phyloP scores from a whole-genome alignment of 202 grass and related monocot species.

The Carex arenaria region DNA sequence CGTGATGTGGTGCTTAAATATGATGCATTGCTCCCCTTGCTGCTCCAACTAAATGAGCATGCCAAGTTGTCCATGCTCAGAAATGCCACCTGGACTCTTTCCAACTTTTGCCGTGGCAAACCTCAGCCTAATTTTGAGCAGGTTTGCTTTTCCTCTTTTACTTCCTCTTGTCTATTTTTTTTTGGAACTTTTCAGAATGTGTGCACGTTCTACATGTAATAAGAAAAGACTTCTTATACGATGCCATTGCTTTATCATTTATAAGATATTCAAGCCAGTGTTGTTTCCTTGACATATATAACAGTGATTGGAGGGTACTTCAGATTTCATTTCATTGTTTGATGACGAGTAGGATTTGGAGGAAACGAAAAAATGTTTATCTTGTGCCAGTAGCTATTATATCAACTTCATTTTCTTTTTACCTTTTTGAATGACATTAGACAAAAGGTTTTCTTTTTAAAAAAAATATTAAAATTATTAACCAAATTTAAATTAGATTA shows the following conservation, averaged over 20 bases:
- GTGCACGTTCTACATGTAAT: neutral
- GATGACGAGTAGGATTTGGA: neutral
- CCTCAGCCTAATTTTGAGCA: constrained; percentile 88
- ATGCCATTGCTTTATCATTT: neutral
- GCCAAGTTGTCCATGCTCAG: constrained; percentile 95
- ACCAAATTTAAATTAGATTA: neutral
- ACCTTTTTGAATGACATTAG: neutral
- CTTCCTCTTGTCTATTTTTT: neutral
- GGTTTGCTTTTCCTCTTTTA: constrained; percentile 32
- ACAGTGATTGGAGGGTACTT: neutral
- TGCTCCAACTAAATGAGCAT: constrained; percentile 86
- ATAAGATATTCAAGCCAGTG: neutral
- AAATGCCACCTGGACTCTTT: constrained; percentile 95
- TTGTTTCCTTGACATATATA: neutral
- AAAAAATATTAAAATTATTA: neutral
- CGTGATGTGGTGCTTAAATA: constrained; percentile 76
- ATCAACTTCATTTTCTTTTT: neutral
- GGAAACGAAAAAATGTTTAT: neutral
- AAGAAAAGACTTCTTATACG: neutral
- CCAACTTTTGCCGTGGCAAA: constrained; percentile 95
- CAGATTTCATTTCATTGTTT: neutral
- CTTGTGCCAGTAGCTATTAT: neutral
- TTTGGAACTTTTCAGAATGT: neutral
- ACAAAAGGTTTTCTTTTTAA: neutral
- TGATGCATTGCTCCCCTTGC: constrained; percentile 61